phyloP scores from a whole-genome alignment of 148 eudicot genomes.

The Salicornia ramosissima region DNA sequence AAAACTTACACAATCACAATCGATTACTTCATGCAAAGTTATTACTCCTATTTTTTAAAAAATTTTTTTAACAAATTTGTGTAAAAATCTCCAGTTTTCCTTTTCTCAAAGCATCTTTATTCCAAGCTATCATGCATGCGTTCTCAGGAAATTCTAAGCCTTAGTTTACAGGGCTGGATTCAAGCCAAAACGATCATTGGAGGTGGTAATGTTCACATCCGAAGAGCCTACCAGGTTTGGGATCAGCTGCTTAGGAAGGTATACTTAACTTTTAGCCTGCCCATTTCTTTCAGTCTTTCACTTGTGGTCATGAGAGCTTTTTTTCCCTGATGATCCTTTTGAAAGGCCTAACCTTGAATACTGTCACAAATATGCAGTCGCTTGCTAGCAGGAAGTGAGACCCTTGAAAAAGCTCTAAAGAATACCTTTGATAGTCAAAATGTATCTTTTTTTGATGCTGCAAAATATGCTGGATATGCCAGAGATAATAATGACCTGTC shows the following conservation, averaged over 20 bases:
- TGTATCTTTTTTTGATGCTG: conserved; percentile 74
- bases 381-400: conserved; percentile 76
- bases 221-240: conserved; percentile 99
- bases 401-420: conserved; percentile 58
- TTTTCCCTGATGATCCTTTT: neutral
- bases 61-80: too few relatives aligned
- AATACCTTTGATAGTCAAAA: conserved; percentile 66
- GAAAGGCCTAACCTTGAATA: conserved; percentile 12
- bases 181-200: conserved; percentile 83
- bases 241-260: conserved; percentile 98
- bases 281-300: neutral
- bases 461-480: conserved; percentile 71
- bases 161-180: conserved; percentile 70
- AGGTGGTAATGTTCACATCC: conserved; percentile 96
- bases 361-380: conserved; percentile 56
- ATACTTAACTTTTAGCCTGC: conserved; percentile 5
- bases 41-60: too few relatives aligned
- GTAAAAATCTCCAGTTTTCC: neutral
- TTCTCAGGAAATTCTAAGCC: neutral
- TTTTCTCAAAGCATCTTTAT: neutral
- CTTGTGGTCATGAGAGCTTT: neutral
- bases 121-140: neutral
- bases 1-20: neutral
- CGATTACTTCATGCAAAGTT: too few relatives aligned
- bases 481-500: conserved; percentile 50